Evolutionary conservation across 1,139 yeast genomes (phyloP).

Genomic region (Geotrichum bryndzae): DNA sequence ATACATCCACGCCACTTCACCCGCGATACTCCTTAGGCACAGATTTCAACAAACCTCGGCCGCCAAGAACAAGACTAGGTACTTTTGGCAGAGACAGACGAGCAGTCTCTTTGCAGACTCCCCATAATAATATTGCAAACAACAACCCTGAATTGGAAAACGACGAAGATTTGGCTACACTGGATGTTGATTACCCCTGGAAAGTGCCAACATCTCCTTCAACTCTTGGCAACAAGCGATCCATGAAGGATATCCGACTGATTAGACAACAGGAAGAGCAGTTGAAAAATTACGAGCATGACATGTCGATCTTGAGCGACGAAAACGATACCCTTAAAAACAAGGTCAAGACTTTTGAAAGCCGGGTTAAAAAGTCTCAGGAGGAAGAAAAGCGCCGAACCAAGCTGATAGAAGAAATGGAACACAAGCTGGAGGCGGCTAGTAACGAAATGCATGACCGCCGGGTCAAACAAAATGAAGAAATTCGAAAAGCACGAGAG

Average conservation of each 20-base stretch:
- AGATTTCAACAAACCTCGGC: slow-evolving; percentile 1
- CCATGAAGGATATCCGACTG: slow-evolving; percentile 7
- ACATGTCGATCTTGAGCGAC: slow-evolving; percentile 15
- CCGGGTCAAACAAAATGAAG: slow-evolving; percentile 13
- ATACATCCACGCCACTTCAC: slow-evolving; percentile 14
- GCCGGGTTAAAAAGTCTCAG: slow-evolving; percentile 17
- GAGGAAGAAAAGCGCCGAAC: slow-evolving; percentile 16
- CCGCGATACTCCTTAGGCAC: slow-evolving; percentile 1
- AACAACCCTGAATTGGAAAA: slow-evolving; percentile 4
- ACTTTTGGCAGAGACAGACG: background rate
- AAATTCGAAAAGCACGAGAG: slow-evolving; percentile 14
- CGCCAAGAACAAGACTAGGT: background rate
- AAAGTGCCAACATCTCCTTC: slow-evolving; percentile 3
- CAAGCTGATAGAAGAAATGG: slow-evolving; percentile 19
- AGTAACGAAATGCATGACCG: slow-evolving; percentile 14
- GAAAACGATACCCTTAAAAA: slow-evolving; percentile 13
- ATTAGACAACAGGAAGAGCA: slow-evolving; percentile 19
- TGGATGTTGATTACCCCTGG: slow-evolving; percentile 11
- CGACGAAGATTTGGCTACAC: background rate
- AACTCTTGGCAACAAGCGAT: background rate
- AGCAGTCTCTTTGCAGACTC: background rate
- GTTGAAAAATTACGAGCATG: slow-evolving; percentile 18
- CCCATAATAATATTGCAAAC: background rate
- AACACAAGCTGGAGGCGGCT: slow-evolving; percentile 16
- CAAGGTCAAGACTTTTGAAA: slow-evolving; percentile 14